Percentiles rank a stretch among this genome's conserved stretches.
These are phyloP conservation scores for Phlebiopsis gigantea DNA, from an alignment of 768 basidiomycete species.

Conservation along the genomic window DNA sequence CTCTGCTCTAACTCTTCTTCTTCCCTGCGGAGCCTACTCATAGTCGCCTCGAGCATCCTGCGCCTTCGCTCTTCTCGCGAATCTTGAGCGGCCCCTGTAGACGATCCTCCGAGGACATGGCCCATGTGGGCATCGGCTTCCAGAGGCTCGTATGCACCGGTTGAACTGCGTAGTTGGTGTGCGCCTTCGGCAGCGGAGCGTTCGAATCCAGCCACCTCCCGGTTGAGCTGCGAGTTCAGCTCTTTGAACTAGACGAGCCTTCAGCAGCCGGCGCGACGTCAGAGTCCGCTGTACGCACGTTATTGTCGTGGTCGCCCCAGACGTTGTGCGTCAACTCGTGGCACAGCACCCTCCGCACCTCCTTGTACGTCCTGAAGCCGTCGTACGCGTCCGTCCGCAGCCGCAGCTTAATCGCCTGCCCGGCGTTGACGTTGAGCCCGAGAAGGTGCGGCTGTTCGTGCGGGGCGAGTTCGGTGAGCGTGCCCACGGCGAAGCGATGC, in stretches of 20 bases:
- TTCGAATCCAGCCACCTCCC: constrained; percentile 69
- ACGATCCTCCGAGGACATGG: constrained; percentile 16
- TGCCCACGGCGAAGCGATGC: constrained; percentile 62
- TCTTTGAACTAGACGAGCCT: constrained; percentile 54
- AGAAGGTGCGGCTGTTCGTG: constrained; percentile 67
- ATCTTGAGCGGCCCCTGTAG: constrained; percentile 26
- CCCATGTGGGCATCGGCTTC: constrained; percentile 45
- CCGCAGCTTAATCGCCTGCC: constrained; percentile 61
- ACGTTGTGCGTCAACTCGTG: constrained; percentile 78
- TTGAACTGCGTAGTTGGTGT: constrained; percentile 41
- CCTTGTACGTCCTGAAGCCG: constrained; percentile 62
- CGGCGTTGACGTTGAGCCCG: constrained; percentile 61
- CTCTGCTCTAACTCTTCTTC: constrained; percentile 70
- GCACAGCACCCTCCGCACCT: constrained; percentile 63
- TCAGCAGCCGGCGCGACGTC: background rate
- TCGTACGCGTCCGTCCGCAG: constrained; percentile 67
- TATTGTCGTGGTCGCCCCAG: constrained; percentile 66
- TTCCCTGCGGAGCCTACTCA: constrained; percentile 52
- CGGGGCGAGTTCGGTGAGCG: constrained; percentile 74
- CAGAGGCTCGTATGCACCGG: constrained; percentile 49
- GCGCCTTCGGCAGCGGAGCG: constrained; percentile 45
- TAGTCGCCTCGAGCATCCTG: constrained; percentile 54
- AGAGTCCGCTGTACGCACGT: constrained; percentile 39
- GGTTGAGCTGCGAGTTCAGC: constrained; percentile 68
- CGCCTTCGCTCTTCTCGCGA: constrained; percentile 53